Evolutionary conservation across 2,329 filamentous ascomycete genomes (phyloP).

Genomic region (Lachnellula willkommii): DNA sequence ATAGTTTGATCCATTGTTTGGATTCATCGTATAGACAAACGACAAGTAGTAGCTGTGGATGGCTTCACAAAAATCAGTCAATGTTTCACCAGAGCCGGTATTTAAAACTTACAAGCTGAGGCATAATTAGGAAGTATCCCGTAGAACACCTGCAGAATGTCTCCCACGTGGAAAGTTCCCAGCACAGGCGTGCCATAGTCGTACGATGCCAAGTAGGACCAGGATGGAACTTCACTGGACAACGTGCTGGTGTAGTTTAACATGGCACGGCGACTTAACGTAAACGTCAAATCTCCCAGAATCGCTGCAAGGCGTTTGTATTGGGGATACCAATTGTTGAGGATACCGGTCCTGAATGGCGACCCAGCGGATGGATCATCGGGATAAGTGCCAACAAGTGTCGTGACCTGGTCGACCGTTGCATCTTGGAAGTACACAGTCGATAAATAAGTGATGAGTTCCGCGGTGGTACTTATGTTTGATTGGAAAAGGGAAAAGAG

Average conservation of each 20-base stretch:
- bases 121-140: slow-evolving; percentile 40
- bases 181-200: slow-evolving; percentile 64
- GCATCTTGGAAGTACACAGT: slow-evolving; percentile 56
- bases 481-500: slow-evolving; percentile 65
- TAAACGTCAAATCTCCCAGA: slow-evolving; percentile 71
- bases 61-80: slow-evolving; percentile 3
- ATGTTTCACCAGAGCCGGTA: not conserved
- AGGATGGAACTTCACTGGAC: slow-evolving; percentile 50
- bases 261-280: slow-evolving; percentile 61
- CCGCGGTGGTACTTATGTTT: slow-evolving; percentile 58
- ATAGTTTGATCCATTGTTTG: slow-evolving; percentile 45
- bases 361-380: slow-evolving; percentile 48
- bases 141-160: slow-evolving; percentile 61
- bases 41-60: slow-evolving; percentile 67
- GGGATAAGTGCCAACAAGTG: slow-evolving; percentile 59
- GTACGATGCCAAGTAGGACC: slow-evolving; percentile 73
- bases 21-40: slow-evolving; percentile 66
- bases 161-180: slow-evolving; percentile 70
- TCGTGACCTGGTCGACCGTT: slow-evolving; percentile 43
- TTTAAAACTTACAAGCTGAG: slow-evolving; percentile 36
- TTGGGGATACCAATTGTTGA: slow-evolving; percentile 63
- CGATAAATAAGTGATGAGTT: slow-evolving; percentile 58
- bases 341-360: slow-evolving; percentile 72
- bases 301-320: slow-evolving; percentile 74
- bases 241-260: slow-evolving; percentile 40